phyloP scores from a whole-genome alignment of 2,329 filamentous ascomycete species.

The Ophiostoma tasmaniense region DNA sequence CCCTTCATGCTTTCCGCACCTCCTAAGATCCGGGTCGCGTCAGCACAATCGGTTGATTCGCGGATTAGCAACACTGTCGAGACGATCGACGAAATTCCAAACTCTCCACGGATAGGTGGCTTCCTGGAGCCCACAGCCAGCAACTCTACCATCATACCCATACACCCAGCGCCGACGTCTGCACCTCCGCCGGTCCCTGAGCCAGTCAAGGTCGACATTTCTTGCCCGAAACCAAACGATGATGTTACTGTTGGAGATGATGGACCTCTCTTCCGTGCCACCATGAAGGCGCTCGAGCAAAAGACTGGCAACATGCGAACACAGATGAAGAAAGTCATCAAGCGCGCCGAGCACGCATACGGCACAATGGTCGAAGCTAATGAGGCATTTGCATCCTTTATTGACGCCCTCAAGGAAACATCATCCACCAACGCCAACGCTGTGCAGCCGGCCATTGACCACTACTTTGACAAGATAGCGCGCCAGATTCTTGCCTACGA shows the following conservation, averaged over 20 bases:
- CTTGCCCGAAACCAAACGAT: slow-evolving; percentile 74
- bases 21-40: slow-evolving; percentile 73
- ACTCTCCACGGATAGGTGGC: slow-evolving; percentile 37
- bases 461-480: slow-evolving; percentile 97
- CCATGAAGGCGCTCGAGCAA: slow-evolving; percentile 91
- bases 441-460: slow-evolving; percentile 91
- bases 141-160: slow-evolving; percentile 22
- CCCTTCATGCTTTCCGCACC: slow-evolving; percentile 65
- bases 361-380: slow-evolving; percentile 75
- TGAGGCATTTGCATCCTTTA: slow-evolving; percentile 71
- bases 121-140: slow-evolving; percentile 9
- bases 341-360: slow-evolving; percentile 84
- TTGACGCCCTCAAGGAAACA: slow-evolving; percentile 78
- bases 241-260: slow-evolving; percentile 82
- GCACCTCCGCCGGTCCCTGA: slow-evolving; percentile 30
- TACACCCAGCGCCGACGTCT: slow-evolving; percentile 15
- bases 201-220: slow-evolving; percentile 75
- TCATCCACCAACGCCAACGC: slow-evolving; percentile 88
- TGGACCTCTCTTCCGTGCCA: slow-evolving; percentile 89
- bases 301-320: slow-evolving; percentile 91
- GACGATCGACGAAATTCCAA: slow-evolving; percentile 48
- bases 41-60: slow-evolving; percentile 77
- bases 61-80: slow-evolving; percentile 71
- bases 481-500: slow-evolving; percentile 84
- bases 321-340: slow-evolving; percentile 93